Evolutionary conservation across 495 filamentous ascomycete genomes (phyloP), one percentile per base, ranked within the genome.

Genomic region (Tetracladium setigerum): DNA sequence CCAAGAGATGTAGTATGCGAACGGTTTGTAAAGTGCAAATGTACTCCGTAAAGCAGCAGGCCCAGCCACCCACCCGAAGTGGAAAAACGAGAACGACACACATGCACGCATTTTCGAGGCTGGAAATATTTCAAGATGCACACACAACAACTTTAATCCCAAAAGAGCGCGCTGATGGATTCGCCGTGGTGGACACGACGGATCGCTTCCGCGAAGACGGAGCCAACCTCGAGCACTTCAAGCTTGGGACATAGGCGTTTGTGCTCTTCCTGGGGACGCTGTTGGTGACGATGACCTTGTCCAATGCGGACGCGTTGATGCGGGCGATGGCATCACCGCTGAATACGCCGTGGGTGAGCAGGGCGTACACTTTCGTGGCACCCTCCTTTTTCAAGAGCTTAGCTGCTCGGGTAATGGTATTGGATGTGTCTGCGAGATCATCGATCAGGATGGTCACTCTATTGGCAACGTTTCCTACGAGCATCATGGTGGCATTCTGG

Each of bases 401-500:
- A n/a, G 92, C 94, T 15, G 92, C 92, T 31, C 92, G 77, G 1
- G 91, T 96, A 57, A 98, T 95, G 8, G 92, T 98, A 64, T 95
- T 96, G 34, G 83, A 90, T 5, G 92, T 98, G 56, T 98, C 92
- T 16, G 85, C 89, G 53, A 98, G 76, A 60, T 98, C 92, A 63
- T 98, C 92, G 53, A 98, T 78, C 38, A 98, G 70, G 58, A 98
- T 95, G 36, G 88, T 81, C 40, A 85, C 85, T 49, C 86, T 83
- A 38, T 81, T 76, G 13, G 76, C 71, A 17, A 98, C 87, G 59
- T 95, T 79, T 44, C 92, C 92, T 7, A 98, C 94, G 17, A 98
- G 77, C 86, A 97, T 95, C 92, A 98, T 97, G 30, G 87, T 87
- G 13, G 92, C 91, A 66, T 96, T 95, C 65, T 95, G 92, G 34